Base-by-base conservation (phyloP, 768 basidiomycete genomes). In the Asterophora parasitica region DNA sequence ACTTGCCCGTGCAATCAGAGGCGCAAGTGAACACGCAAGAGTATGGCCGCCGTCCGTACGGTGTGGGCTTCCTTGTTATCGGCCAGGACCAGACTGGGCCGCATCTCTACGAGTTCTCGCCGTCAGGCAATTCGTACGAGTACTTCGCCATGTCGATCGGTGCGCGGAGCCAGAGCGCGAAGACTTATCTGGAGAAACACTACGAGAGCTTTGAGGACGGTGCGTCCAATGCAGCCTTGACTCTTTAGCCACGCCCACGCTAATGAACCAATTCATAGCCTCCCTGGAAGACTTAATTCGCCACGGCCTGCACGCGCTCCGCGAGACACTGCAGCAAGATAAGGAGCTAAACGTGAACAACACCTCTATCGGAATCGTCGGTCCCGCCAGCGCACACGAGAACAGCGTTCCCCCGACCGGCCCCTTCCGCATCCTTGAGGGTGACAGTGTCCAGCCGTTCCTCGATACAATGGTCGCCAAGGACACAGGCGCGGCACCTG, bases 101-200 rank as follows among this genome's bases (percentile, higher is more conserved):
- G 4, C 96, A 98, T 67, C 81, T 99, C 32, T 97, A 91, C 68
- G 96, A 98, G 67, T 98, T 99, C 73, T 94, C 94, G 1, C 96
- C 96, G 0, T 89, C 94, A 0, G 96, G 96, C 15, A 94, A 90
- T 62, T 91, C 92, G 16, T 97, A 95, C 63, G 95, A 98, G 66
- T 99, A 97, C 69, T 92, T 83, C 63, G 96, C 96, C 40, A 94
- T 97, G 81, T 95, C 93, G 33, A 99, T 99, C 66, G 96, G 96
- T 43, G 95, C 95, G 11, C 82, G 96, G 42, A 93, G 89, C 68
- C 96, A 99, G 70, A 95, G 92, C 58, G 95, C 96, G 42, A 98
- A 97, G 71, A 99, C 96, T 10, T 99, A 98, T 66, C 75, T 99
- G 31, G 96, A 99, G 74, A 91, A 88, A 66, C 83, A 98, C 61